Percentiles rank a stretch among this genome's conserved stretches.
These are phyloP conservation scores for Cenococcum geophilum DNA, from an alignment of 495 filamentous ascomycete species.

Conservation along the genomic window DNA sequence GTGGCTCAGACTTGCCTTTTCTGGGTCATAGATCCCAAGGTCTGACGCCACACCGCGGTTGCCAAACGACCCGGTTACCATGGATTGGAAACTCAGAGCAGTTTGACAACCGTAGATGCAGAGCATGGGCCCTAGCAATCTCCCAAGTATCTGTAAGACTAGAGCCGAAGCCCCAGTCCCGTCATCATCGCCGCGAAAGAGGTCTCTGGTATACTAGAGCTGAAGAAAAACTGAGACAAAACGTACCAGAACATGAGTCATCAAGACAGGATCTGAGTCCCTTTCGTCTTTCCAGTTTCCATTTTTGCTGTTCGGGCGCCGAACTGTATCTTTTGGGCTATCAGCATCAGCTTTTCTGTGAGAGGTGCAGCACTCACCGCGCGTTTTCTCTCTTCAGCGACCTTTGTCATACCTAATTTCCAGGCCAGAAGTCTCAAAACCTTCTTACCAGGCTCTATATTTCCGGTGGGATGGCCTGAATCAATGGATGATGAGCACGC, in stretches of 20 bases:
- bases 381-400: slow-evolving; percentile 82
- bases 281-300: slow-evolving; percentile 39
- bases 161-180: slow-evolving; percentile 5
- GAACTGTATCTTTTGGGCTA: slow-evolving; percentile 36
- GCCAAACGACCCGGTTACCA: slow-evolving; percentile 7
- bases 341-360: slow-evolving; percentile 1
- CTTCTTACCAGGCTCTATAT: slow-evolving; percentile 71
- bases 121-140: slow-evolving; percentile 10
- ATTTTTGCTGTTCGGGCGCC: slow-evolving; percentile 43
- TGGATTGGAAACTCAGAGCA: background rate
- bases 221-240: too few species aligned
- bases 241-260: too few species aligned
- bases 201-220: too few species aligned
- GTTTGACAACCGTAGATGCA: slow-evolving; percentile 5
- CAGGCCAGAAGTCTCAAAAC: slow-evolving; percentile 72
- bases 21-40: slow-evolving; percentile 11
- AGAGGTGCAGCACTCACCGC: slow-evolving; percentile 45
- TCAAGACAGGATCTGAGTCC: slow-evolving; percentile 32
- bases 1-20: slow-evolving; percentile 31
- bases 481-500: slow-evolving; percentile 9
- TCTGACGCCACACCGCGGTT: slow-evolving; percentile 8
- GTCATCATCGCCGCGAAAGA: slow-evolving; percentile 15
- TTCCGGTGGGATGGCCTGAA: slow-evolving; percentile 24
- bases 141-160: slow-evolving; percentile 19
- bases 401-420: slow-evolving; percentile 60